These are phyloP conservation scores for Globisporangium sylvaticum DNA, from an alignment of 352 stramenopile genomes.

Conservation along the genomic window DNA sequence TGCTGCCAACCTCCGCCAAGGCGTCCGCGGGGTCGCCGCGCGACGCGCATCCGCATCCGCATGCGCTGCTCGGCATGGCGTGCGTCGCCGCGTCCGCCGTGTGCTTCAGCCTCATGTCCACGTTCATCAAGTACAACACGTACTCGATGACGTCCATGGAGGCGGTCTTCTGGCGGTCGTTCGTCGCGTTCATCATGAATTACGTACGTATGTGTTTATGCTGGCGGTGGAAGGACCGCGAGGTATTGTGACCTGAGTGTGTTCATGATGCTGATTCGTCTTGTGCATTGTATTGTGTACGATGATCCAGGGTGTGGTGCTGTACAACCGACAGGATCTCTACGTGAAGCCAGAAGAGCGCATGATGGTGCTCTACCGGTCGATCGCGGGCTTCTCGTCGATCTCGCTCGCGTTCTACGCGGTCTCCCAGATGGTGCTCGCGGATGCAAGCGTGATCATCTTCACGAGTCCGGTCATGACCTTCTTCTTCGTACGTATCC, in stretches of 20 bases:
- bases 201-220: slow-evolving; percentile 46
- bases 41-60: slow-evolving; percentile 32
- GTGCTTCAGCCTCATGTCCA: slow-evolving; percentile 84
- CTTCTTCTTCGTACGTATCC: slow-evolving; percentile 52
- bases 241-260: neutral
- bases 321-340: slow-evolving; percentile 43
- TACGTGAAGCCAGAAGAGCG: slow-evolving; percentile 44
- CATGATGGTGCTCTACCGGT: slow-evolving; percentile 54
- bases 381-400: slow-evolving; percentile 31
- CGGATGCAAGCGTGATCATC: slow-evolving; percentile 60
- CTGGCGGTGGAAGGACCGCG: neutral
- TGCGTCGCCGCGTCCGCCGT: slow-evolving; percentile 70
- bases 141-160: slow-evolving; percentile 76
- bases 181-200: slow-evolving; percentile 51
- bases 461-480: slow-evolving; percentile 66
- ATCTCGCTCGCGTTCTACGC: slow-evolving; percentile 67
- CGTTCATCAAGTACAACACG: slow-evolving; percentile 76
- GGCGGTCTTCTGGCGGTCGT: slow-evolving; percentile 73
- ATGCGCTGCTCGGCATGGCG: slow-evolving; percentile 46
- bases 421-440: slow-evolving; percentile 69
- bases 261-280: neutral
- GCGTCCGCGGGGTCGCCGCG: neutral
- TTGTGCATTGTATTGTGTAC: neutral
- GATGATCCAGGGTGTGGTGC: slow-evolving; percentile 3
- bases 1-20: neutral